These are phyloP conservation scores for Lasiodiplodia gonubiensis DNA, from an alignment of 2,329 filamentous ascomycete species.

Conservation along the genomic window DNA sequence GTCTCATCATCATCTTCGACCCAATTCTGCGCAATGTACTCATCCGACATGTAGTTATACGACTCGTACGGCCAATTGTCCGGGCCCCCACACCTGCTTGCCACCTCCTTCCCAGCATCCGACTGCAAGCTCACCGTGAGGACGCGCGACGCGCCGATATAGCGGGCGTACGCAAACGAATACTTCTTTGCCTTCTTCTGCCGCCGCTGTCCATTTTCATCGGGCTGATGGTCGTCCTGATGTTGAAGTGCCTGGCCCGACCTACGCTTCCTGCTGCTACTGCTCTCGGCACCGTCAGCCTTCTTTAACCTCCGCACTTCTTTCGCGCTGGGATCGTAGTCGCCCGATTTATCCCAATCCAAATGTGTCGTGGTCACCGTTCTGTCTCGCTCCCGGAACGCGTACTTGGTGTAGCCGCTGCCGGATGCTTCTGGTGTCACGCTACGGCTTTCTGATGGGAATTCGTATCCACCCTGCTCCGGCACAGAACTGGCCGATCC, in stretches of 20 bases:
- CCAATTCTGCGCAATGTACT: background rate
- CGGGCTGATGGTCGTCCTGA: background rate
- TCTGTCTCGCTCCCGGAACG: background rate
- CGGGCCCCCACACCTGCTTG: background rate
- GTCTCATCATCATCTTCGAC: background rate
- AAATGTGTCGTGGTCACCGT: constrained; percentile 36
- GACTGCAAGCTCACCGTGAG: constrained; percentile 36
- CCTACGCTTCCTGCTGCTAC: background rate
- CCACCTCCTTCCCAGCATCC: constrained; percentile 23
- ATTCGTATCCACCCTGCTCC: background rate
- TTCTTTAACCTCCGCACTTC: background rate
- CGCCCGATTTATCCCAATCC: constrained; percentile 46
- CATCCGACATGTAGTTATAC: background rate
- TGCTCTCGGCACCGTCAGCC: background rate
- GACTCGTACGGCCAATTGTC: constrained; percentile 12
- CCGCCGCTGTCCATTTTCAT: background rate
- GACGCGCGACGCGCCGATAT: constrained; percentile 32
- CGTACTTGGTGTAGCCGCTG: background rate
- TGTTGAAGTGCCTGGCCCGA: background rate
- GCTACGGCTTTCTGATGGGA: background rate
- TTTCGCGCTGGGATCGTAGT: constrained; percentile 40
- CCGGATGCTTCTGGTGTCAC: background rate
- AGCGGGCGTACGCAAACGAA: constrained; percentile 19
- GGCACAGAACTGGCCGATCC: background rate
- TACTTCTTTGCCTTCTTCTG: background rate